Evolutionary conservation across 257 asterid species (phyloP).

Genomic region (Nicotiana tomentosiformis): DNA sequence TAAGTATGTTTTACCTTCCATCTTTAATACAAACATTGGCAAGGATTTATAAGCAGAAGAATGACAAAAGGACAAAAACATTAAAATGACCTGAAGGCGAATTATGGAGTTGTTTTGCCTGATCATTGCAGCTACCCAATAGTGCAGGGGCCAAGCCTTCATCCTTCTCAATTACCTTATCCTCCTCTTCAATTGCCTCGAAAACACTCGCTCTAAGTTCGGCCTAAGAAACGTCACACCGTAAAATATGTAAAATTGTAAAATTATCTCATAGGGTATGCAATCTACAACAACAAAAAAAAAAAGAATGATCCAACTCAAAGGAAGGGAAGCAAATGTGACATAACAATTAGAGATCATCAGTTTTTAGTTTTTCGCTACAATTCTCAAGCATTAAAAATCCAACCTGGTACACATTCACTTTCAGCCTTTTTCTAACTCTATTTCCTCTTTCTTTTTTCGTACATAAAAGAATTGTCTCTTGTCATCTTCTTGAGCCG

Average conservation of each 20-base stretch:
- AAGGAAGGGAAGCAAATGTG: neutral
- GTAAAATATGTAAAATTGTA: neutral
- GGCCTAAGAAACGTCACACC: conserved; percentile 45
- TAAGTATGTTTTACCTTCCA: neutral
- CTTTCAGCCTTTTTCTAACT: neutral
- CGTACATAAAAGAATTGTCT: no score
- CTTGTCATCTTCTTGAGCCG: no score
- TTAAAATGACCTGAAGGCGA: conserved; percentile 71
- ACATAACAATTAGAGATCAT: neutral
- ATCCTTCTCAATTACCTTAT: conserved; percentile 65
- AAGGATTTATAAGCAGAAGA: conserved; percentile 1
- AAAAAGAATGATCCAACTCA: neutral
- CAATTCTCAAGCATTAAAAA: neutral
- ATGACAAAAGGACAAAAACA: neutral
- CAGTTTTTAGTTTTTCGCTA: neutral
- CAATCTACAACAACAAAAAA: neutral
- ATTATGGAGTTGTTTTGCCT: conserved; percentile 89
- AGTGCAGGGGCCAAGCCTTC: conserved; percentile 89
- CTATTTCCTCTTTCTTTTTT: neutral
- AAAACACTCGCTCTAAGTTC: conserved; percentile 96
- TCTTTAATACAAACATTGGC: neutral
- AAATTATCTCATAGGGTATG: neutral
- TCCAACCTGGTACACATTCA: neutral
- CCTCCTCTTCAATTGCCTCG: conserved; percentile 98
- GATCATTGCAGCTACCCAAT: conserved; percentile 96